A percentile compares a stretch with the other conserved stretches of the same genome.
These are phyloP conservation scores for Deinandra increscens DNA, from an alignment of 129 eudicot species.

Conservation along the genomic window DNA sequence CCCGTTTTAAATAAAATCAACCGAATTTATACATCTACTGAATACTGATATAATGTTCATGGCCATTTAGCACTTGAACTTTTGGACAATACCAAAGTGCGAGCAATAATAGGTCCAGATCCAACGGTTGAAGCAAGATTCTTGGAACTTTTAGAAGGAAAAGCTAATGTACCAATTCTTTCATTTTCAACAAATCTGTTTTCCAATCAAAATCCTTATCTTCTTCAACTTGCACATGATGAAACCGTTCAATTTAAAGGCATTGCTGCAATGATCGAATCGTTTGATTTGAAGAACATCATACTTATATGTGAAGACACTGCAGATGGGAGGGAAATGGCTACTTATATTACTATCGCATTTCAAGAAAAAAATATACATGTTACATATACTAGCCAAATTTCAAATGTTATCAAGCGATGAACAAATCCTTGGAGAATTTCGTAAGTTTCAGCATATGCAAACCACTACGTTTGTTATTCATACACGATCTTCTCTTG, in stretches of 20 bases:
- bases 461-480: conserved; percentile 31
- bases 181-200: conserved; percentile 28
- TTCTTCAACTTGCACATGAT: conserved; percentile 34
- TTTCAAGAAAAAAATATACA: conserved; percentile 30
- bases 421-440: conserved; percentile 31
- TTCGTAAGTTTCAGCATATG: conserved; percentile 31
- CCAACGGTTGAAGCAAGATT: conserved; percentile 30
- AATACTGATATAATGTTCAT: not conserved
- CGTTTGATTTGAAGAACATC: conserved; percentile 27
- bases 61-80: conserved; percentile 38
- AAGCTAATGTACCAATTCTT: conserved; percentile 37
- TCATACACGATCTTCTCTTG: conserved; percentile 38
- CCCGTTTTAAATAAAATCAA: too few species aligned
- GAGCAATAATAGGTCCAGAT: conserved; percentile 37
- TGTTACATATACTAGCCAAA: conserved; percentile 19
- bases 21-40: too few species aligned
- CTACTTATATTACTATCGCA: conserved; percentile 10
- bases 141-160: conserved; percentile 21
- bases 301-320: conserved; percentile 43
- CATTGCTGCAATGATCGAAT: conserved; percentile 34
- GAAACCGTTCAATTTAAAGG: conserved; percentile 40
- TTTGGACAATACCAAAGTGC: conserved; percentile 31
- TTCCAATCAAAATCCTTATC: conserved; percentile 28
- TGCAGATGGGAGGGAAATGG: conserved; percentile 25
- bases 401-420: conserved; percentile 40